Percentiles rank a stretch among this genome's conserved stretches.
Conservation (phyloP, 192 early-diverging fungal genomes). For the Coemansia aciculifera region DNA sequence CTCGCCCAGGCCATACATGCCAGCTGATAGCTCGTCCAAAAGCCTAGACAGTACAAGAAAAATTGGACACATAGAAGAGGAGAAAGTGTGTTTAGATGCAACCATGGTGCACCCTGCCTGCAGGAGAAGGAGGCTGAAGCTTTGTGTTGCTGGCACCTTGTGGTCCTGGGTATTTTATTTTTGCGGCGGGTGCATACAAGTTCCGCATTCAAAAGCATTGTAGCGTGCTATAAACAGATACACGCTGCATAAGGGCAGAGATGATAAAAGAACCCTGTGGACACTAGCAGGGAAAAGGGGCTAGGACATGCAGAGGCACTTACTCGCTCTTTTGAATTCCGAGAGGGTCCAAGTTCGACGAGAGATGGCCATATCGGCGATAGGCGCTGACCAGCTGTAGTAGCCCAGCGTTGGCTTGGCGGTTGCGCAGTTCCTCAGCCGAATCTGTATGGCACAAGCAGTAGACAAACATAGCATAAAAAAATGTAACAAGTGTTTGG, state of each 20-base stretch:
- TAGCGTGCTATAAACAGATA: conserved; percentile 9
- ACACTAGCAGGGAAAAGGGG: neutral
- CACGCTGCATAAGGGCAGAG: conserved; percentile 20
- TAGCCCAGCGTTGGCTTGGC: conserved; percentile 78
- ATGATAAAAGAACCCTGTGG: neutral
- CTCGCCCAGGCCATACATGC: conserved; percentile 73
- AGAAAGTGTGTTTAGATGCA: neutral
- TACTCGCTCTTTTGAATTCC: conserved; percentile 60
- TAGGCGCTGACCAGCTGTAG: conserved; percentile 79
- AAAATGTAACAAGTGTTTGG: neutral
- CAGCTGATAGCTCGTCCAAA: conserved; percentile 59
- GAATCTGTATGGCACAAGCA: conserved; percentile 20
- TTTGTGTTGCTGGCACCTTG: neutral
- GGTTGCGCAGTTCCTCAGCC: conserved; percentile 72
- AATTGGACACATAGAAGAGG: neutral
- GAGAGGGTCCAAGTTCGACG: conserved; percentile 84
- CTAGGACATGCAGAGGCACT: conserved; percentile 8
- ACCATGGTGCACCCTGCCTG: neutral
- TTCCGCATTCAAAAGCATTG: neutral
- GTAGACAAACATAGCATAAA: neutral
- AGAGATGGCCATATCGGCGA: conserved; percentile 78
- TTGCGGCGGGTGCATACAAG: neutral
- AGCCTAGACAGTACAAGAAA: conserved; percentile 24
- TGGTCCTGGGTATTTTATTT: conserved; percentile 5
- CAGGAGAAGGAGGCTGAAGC: neutral